Evolutionary conservation across 1,139 yeast species (phyloP).

Genomic region (Yamadazyma sp.): DNA sequence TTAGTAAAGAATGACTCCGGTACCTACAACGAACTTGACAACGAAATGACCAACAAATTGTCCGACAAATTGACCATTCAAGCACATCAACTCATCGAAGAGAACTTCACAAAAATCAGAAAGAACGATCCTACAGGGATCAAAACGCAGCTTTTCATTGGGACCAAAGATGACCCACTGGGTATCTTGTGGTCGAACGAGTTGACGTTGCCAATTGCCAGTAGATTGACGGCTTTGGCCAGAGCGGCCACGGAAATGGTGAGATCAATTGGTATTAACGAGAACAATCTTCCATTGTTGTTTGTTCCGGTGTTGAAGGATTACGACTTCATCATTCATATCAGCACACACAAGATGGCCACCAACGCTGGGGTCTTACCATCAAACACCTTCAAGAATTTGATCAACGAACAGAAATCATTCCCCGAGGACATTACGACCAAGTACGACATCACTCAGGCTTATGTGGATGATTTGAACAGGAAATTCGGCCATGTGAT

Average conservation of each 20-base stretch:
- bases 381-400: slow-evolving; percentile 58
- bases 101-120: slow-evolving; percentile 66
- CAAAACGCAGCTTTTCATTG: slow-evolving; percentile 79
- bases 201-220: slow-evolving; percentile 73
- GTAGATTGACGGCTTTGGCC: slow-evolving; percentile 84
- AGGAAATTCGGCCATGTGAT: slow-evolving; percentile 55
- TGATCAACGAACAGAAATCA: slow-evolving; percentile 39
- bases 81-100: slow-evolving; percentile 61
- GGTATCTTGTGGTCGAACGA: slow-evolving; percentile 82
- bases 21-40: slow-evolving; percentile 16
- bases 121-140: slow-evolving; percentile 79
- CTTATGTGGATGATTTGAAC: slow-evolving; percentile 55
- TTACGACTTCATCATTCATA: slow-evolving; percentile 72
- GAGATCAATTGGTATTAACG: slow-evolving; percentile 42
- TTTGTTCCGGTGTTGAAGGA: slow-evolving; percentile 83
- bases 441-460: slow-evolving; percentile 57
- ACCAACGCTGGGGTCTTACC: slow-evolving; percentile 58
- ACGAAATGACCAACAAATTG: slow-evolving; percentile 26
- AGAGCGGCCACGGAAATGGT: slow-evolving; percentile 67
- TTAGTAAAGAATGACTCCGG: slow-evolving; percentile 50
- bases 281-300: slow-evolving; percentile 51
- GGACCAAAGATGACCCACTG: slow-evolving; percentile 75
- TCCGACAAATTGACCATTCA: slow-evolving; percentile 67
- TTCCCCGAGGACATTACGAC: slow-evolving; percentile 47
- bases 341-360: slow-evolving; percentile 47